phyloP scores from a whole-genome alignment of 1,284 basidiomycete species.

The Schizophyllum commune region DNA sequence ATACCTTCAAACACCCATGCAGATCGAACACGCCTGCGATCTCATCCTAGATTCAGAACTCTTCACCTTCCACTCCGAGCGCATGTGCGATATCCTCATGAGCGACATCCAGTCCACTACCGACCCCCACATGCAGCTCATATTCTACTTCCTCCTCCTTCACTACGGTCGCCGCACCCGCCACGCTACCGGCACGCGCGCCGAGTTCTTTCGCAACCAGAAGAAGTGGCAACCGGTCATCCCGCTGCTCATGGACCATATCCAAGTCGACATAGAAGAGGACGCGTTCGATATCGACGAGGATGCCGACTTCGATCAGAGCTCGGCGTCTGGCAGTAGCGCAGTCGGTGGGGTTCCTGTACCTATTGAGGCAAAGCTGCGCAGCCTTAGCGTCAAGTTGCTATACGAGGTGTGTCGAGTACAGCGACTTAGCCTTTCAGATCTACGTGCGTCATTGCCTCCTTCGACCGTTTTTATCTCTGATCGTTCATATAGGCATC shows the following conservation, averaged over 20 bases:
- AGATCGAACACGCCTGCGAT: constrained; percentile 74
- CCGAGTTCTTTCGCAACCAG: constrained; percentile 67
- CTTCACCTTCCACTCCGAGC: constrained; percentile 80
- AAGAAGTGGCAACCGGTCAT: constrained; percentile 80
- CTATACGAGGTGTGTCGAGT: constrained; percentile 90
- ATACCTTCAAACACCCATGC: constrained; percentile 73
- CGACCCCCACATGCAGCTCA: constrained; percentile 81
- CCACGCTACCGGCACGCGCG: constrained; percentile 21
- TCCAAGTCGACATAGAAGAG: constrained; percentile 61
- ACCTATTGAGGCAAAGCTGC: constrained; percentile 76
- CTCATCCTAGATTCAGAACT: constrained; percentile 76
- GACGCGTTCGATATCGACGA: constrained; percentile 35
- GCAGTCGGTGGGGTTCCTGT: constrained; percentile 38
- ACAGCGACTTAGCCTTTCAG: constrained; percentile 70
- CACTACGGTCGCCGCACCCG: constrained; percentile 56
- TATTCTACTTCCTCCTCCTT: constrained; percentile 74
- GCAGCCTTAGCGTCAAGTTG: constrained; percentile 64
- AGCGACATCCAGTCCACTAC: constrained; percentile 71
- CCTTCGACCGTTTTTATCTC: neutral
- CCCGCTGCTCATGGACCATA: constrained; percentile 75
- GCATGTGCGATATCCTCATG: constrained; percentile 77
- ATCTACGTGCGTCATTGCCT: constrained; percentile 54
- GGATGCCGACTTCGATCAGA: constrained; percentile 38
- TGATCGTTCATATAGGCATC: constrained; percentile 38
- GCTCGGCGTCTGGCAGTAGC: constrained; percentile 17